Conservation (phyloP, 2,329 filamentous ascomycete genomes). For the Diplodia intermedia region DNA sequence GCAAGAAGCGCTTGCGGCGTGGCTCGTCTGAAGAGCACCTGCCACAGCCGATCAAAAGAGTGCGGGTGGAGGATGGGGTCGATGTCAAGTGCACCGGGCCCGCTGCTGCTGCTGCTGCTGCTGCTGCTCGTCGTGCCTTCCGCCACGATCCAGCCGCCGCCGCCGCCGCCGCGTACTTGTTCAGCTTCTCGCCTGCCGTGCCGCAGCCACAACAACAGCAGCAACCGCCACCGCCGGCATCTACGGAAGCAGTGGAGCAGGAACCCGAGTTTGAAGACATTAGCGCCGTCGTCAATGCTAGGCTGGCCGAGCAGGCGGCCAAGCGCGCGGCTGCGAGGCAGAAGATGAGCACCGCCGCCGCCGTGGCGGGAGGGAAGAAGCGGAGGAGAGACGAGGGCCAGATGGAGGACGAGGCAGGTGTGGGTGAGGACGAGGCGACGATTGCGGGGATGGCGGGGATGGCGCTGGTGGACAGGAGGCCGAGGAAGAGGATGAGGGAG, state of each 20-base stretch:
- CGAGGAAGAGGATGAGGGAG: constrained; percentile 21
- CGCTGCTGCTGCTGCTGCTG: no score
- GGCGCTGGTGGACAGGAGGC: constrained; percentile 7
- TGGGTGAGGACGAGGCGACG: not conserved
- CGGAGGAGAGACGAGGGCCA: constrained; percentile 5
- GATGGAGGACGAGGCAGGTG: not conserved
- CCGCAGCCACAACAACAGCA: not conserved
- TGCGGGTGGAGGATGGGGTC: not conserved
- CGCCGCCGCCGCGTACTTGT: not conserved
- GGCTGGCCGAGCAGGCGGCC: constrained; percentile 22
- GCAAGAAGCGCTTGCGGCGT: not conserved
- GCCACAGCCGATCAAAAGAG: not conserved
- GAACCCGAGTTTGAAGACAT: constrained; percentile 25
- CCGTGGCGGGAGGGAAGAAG: constrained; percentile 3
- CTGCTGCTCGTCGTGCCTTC: not conserved
- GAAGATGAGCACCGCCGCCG: not conserved
- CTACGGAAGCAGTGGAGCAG: not conserved
- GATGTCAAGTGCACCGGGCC: not conserved
- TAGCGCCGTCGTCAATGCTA: constrained; percentile 17
- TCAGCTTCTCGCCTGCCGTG: not conserved
- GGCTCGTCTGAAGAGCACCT: not conserved
- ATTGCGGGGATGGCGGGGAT: not conserved
- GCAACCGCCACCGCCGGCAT: not conserved
- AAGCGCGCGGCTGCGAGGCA: constrained; percentile 4
- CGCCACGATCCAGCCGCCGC: not conserved